Evolutionary conservation across 352 stramenopile genomes (phyloP), one percentile per base, ranked within the genome.

Genomic region (Phytopythium sindhum): DNA sequence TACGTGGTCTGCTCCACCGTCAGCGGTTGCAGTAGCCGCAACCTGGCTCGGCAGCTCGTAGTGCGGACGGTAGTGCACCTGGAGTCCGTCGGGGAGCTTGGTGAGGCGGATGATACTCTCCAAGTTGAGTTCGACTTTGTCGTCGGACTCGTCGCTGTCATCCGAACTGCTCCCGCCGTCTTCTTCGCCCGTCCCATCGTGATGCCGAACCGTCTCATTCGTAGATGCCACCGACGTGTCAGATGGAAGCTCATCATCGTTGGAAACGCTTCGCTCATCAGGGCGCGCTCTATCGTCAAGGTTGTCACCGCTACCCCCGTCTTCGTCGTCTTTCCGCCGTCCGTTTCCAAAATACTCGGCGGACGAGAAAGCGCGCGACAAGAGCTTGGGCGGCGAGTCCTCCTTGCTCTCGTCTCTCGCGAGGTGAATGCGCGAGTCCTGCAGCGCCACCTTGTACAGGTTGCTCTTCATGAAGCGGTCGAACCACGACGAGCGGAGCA

Each of bases 21-120:
- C 51, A n/a, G 10, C 8, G 12, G 21, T 19, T 12, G 29, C 10
- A n/a, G 9, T 10, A 42, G 51, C 19, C 6, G 31, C 51, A 29
- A 29, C 51, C 35, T 29, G 51, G 14, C 67, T 44, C 56, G 51
- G 51, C 17, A 57, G 51, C 51, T 91, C 80, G 59, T 85, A 91
- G 60, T 95, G 81, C 39, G 86, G 86, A 6, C 84, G 79, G 63
- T 93, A 93, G 47, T 93, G 84, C 26, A 95, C 86, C 69, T 95
- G 86, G 0, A 95, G 70, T 4, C 86, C 86, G 33, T 91, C 75
- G 5, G 86, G 86, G 0, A 95, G 69, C 39, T 89, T 90, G 5
- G 84, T 95, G 31, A 92, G 71, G 14, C 86, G 82, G 53, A 95
- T 91, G 62, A 95, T 95, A 51, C 84, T 93, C 57, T 95, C 86